phyloP scores from a whole-genome alignment of 2,329 filamentous ascomycete genomes.

The Alternaria sp. region DNA sequence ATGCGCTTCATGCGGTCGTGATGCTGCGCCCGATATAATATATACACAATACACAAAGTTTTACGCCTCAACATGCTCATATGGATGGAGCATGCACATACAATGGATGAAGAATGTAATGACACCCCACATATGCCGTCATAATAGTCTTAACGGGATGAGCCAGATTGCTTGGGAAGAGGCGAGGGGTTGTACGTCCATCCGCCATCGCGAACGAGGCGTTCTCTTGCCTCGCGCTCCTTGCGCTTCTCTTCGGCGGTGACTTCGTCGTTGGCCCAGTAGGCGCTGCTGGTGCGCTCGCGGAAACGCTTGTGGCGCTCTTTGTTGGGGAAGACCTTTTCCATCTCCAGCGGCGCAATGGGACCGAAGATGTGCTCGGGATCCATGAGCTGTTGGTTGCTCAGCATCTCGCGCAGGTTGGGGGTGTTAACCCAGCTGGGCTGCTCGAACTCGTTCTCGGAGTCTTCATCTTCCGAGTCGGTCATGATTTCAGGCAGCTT shows the following conservation, averaged over 20 bases:
- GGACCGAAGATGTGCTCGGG: constrained; percentile 87
- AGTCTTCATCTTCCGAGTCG: constrained; percentile 88
- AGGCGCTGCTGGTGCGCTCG: constrained; percentile 88
- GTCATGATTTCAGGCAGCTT: constrained; percentile 94
- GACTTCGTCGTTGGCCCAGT: constrained; percentile 85
- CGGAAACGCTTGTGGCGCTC: constrained; percentile 89
- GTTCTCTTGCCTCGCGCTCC: constrained; percentile 80
- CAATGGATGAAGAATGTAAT: neutral
- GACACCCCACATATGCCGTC: neutral
- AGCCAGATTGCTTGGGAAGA: constrained; percentile 27
- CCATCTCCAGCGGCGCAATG: constrained; percentile 87
- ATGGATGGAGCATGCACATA: neutral
- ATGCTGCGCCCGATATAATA: neutral
- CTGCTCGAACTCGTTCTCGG: constrained; percentile 67
- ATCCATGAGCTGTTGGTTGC: constrained; percentile 84
- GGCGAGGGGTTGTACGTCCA: constrained; percentile 63
- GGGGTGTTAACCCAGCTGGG: constrained; percentile 91
- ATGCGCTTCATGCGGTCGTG: constrained; percentile 1
- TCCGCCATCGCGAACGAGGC: constrained; percentile 80
- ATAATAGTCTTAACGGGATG: constrained; percentile 14
- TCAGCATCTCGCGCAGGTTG: constrained; percentile 75
- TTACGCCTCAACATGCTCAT: neutral
- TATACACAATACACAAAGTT: neutral
- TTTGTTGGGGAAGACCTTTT: constrained; percentile 83
- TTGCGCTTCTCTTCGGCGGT: constrained; percentile 86